Evolutionary conservation across 2,329 filamentous ascomycete genomes (phyloP), one percentile per base, ranked within the genome.

Genomic region (Esteya vermicola): DNA sequence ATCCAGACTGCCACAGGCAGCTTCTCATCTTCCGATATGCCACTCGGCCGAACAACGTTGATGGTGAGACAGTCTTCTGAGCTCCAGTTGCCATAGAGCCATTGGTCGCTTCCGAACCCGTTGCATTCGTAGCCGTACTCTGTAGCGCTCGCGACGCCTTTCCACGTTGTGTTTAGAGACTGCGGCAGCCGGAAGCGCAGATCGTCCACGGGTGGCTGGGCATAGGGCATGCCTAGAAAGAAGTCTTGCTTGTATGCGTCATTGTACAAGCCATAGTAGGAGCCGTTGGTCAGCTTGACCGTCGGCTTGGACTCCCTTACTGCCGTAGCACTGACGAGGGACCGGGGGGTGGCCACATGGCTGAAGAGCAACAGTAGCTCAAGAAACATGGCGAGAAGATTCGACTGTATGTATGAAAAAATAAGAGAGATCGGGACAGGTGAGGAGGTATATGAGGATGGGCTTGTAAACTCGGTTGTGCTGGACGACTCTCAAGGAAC

Each of bases 241-340:
- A 65, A 56, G 38, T 74, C 69, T 39, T 72, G 68, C 22, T 62
- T 48, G 41, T 57, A 61, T 6, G 6, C n/a, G 9, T 14, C 10
- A 16, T 16, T 31, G 28, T 16, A 16, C 28, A 31, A 14, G 13
- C 28, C 28, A 16, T 31, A 31, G 28, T 31, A 31, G 28, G 28
- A n/a, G 13, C 28, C 28, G 28, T 31, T 31, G 28, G 28, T n/a
- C 10, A 31, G 10, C 28, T 14, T 9, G 5, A 31, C 28, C 10
- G 28, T 31, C 28, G 28, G 28, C 14, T n/a, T n/a, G n/a, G n/a
- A n/a, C n/a, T n/a, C n/a, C n/a, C n/a, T n/a, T n/a, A n/a, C n/a
- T n/a, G n/a, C n/a, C n/a, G n/a, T n/a, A n/a, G n/a, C n/a, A n/a
- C n/a, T n/a, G n/a, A n/a, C n/a, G n/a, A n/a, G n/a, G n/a, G n/a